Evolutionary conservation across 2,329 filamentous ascomycete species (phyloP).

Genomic region (Colletotrichum sublineola): DNA sequence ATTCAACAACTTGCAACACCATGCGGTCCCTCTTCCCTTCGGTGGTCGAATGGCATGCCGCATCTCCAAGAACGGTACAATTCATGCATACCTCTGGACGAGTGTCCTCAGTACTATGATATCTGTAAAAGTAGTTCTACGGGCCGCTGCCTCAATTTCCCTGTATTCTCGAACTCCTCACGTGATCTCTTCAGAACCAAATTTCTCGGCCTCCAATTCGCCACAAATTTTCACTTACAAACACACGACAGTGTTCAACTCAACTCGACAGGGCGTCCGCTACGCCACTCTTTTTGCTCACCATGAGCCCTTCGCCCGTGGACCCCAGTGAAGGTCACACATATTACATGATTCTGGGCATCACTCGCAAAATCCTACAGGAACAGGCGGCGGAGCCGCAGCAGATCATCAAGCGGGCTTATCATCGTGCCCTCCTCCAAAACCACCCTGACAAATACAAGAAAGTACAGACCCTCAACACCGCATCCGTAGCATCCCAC

Average conservation of each 20-base stretch:
- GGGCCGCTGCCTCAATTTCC: neutral
- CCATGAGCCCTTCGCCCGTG: conserved; percentile 38
- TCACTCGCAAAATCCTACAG: conserved; percentile 64
- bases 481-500: conserved; percentile 35
- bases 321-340: conserved; percentile 52
- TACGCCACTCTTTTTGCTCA: conserved; percentile 37
- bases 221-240: conserved; percentile 34
- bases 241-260: conserved; percentile 13
- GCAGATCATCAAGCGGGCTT: conserved; percentile 71
- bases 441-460: conserved; percentile 75
- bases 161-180: conserved; percentile 20
- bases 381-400: conserved; percentile 53
- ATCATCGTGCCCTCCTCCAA: conserved; percentile 73
- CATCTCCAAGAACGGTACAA: neutral
- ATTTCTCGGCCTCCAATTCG: conserved; percentile 30
- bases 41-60: too few species aligned
- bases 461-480: conserved; percentile 22
- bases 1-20: conserved; percentile 19
- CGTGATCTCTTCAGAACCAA: conserved; percentile 26
- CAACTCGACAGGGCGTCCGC: conserved; percentile 23
- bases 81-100: neutral
- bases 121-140: neutral
- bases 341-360: conserved; percentile 72
- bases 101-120: neutral
- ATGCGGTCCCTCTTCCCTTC: neutral